Evolutionary conservation across 2,329 filamentous ascomycete genomes (phyloP), one percentile per base, ranked within the genome.

Genomic region (Plectosphaerella sp.): DNA sequence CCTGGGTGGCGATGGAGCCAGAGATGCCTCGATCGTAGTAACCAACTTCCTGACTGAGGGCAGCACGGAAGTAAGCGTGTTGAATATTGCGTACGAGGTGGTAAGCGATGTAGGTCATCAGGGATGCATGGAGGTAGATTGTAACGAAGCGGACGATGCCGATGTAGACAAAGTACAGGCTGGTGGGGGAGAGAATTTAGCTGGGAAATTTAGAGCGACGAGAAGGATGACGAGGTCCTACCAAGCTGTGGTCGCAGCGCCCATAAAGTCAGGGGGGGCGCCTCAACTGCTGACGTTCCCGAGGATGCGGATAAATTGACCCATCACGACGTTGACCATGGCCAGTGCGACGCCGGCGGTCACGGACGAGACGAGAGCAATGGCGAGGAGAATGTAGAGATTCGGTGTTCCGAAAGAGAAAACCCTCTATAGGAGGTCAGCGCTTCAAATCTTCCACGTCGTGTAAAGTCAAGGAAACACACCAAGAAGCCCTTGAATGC

Each of bases 11-110:
- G 12, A 72, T 63, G 3, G 71, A 72, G 1, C 72, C 73, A 12
- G 64, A n/a, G 2, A 59, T 58, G 16, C 63, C 64, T 36, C 62
- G 64, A 57, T 80, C 77, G 53, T 77, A 80, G 58, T 72, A 75
- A 49, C 71, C 68, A 28, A 79, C 68, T 49, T 78, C 74, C 53
- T 80, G 75, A 8, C 75, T 65, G n/a, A 83, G 66, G 1, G 77
- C 70, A 28, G 72, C 66, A 35, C 73, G 70, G 7, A 83, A 65
- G 55, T 79, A 83, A 25, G 70, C 69, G 39, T 72, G 68, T 9
- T 79, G 68, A 33, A 74, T 63, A 28, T 67, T 73, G 52, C 76
- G 74, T 1, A 76, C 77, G 2, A 77, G 75, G 5, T 76, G 68
- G 48, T 75, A 74, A 1, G 77, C 77, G 2, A 75, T 69, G 24